phyloP scores from a whole-genome alignment of 768 basidiomycete genomes.

The Botryobasidium botryosum region DNA sequence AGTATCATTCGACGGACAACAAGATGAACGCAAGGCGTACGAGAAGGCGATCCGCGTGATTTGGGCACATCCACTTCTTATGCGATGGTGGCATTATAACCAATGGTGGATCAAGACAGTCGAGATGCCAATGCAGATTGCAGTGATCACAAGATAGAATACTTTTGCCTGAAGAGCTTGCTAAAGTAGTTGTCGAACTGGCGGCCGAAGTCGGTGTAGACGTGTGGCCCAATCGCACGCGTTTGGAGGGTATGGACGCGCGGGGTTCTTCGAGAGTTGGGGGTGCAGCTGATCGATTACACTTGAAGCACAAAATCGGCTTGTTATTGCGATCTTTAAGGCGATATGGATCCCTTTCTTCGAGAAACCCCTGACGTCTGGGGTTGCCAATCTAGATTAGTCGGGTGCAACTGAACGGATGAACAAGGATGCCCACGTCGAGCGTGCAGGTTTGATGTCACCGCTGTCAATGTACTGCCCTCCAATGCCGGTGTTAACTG shows the following conservation, averaged over 20 bases:
- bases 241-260: conserved; percentile 1
- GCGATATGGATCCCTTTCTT: conserved; percentile 80
- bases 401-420: conserved; percentile 2
- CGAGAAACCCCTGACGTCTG: conserved; percentile 74
- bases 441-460: conserved; percentile 54
- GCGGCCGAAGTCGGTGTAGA: conserved; percentile 1
- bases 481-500: conserved; percentile 48
- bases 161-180: conserved; percentile 21
- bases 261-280: background rate
- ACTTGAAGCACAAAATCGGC: conserved; percentile 80
- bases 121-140: conserved; percentile 87
- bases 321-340: conserved; percentile 71
- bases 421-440: conserved; percentile 42
- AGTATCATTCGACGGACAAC: conserved; percentile 4
- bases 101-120: conserved; percentile 86
- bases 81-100: conserved; percentile 67
- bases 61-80: conserved; percentile 99
- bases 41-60: conserved; percentile 74
- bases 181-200: conserved; percentile 3
- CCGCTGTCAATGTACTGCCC: conserved; percentile 69
- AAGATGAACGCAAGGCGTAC: conserved; percentile 31
- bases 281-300: conserved; percentile 55
- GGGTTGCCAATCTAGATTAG: conserved; percentile 1
- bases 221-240: background rate
- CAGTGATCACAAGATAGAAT: conserved; percentile 96